A percentile compares a stretch with the other conserved stretches of the same genome.
Evolutionary conservation across 176 grass and related monocot genomes (phyloP).

Genomic region (Poa pratensis): DNA sequence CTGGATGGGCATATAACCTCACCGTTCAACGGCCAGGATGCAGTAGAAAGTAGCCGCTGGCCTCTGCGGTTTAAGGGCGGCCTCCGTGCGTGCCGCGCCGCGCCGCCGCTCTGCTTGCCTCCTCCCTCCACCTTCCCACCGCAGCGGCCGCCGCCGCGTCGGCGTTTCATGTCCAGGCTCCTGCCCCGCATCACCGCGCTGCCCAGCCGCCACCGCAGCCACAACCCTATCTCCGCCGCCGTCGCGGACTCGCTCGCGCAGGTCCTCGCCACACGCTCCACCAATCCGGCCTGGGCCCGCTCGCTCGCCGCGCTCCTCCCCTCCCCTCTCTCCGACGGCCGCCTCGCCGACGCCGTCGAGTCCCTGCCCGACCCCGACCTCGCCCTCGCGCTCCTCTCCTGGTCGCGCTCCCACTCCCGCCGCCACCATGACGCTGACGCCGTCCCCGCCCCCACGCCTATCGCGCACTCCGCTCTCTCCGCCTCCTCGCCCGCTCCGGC

Average conservation of each 20-base stretch:
- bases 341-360: conserved; percentile 51
- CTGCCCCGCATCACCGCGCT: conserved; percentile 29
- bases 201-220: not conserved
- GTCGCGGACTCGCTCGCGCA: conserved; percentile 41
- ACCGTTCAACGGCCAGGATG: conserved; percentile 9
- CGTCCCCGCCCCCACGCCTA: conserved; percentile 16
- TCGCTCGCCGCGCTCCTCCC: conserved; percentile 46
- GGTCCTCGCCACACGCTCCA: conserved; percentile 46
- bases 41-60: not conserved
- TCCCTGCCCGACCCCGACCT: conserved; percentile 40
- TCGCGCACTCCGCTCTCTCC: conserved; percentile 51
- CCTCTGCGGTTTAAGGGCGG: not conserved
- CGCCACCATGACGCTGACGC: conserved; percentile 8
- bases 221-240: not conserved
- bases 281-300: conserved; percentile 41
- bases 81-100: not conserved
- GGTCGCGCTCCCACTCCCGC: conserved; percentile 12
- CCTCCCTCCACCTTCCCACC: conserved; percentile 6
- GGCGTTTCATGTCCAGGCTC: conserved; percentile 33
- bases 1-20: not conserved
- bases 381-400: conserved; percentile 46
- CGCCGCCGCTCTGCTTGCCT: not conserved
- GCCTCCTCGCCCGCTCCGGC: conserved; percentile 39
- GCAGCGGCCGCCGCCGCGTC: conserved; percentile 25
- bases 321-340: conserved; percentile 49